A percentile compares a stretch with the other conserved stretches of the same genome.
Conservation (phyloP, 768 basidiomycete species). For the Tubosaeta sp. region DNA sequence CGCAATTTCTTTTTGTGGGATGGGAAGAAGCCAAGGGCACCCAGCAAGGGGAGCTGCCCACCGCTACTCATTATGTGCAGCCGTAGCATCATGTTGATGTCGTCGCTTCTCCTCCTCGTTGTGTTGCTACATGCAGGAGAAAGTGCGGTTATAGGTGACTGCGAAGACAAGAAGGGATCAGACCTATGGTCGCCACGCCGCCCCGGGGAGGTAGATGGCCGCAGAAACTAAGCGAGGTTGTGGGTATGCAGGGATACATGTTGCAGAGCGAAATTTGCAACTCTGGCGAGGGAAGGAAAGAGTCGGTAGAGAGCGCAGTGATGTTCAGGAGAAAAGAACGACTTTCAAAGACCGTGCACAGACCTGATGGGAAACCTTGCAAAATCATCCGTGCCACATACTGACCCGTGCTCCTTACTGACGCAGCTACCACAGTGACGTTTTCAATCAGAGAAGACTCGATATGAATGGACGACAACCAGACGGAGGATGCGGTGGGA, state of each 20-base stretch:
- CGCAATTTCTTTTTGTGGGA: slow-evolving; percentile 21
- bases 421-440: slow-evolving; percentile 11
- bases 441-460: slow-evolving; percentile 15
- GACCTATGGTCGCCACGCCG: slow-evolving; percentile 16
- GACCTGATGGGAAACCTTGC: slow-evolving; percentile 2
- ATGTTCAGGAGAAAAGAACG: slow-evolving; percentile 6
- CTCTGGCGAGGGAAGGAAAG: slow-evolving; percentile 4
- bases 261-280: slow-evolving; percentile 17
- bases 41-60: slow-evolving; percentile 18
- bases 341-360: slow-evolving; percentile 10
- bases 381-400: not conserved
- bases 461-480: slow-evolving; percentile 18
- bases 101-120: slow-evolving; percentile 23
- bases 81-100: slow-evolving; percentile 27
- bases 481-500: slow-evolving; percentile 1
- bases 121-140: slow-evolving; percentile 23
- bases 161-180: slow-evolving; percentile 23
- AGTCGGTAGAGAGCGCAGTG: slow-evolving; percentile 3
- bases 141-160: slow-evolving; percentile 19
- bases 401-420: slow-evolving; percentile 6
- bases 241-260: slow-evolving; percentile 17
- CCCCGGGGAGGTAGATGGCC: slow-evolving; percentile 22
- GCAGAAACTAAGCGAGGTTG: slow-evolving; percentile 27
- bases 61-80: slow-evolving; percentile 22
- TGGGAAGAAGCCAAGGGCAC: slow-evolving; percentile 12